Percentiles rank a stretch among this genome's conserved stretches.
Evolutionary conservation across 129 eudicot species (phyloP).

Genomic region (Solidago caesia): DNA sequence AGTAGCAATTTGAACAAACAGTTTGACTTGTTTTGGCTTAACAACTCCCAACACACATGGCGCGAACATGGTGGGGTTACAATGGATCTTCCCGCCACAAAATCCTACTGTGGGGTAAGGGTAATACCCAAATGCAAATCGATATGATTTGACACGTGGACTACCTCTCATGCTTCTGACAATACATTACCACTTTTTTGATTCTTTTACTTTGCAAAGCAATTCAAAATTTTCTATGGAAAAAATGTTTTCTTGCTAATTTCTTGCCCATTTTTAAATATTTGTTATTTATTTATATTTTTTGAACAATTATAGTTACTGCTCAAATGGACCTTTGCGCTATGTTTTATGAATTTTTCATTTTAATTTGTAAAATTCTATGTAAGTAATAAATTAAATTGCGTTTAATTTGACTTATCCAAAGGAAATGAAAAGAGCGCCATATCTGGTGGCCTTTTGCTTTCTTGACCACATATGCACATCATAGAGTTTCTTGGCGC

Average conservation of each 20-base stretch:
- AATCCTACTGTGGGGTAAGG: conserved; percentile 23
- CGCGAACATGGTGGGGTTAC: conserved; percentile 37
- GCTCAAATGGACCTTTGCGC: no score
- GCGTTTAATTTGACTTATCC: background rate
- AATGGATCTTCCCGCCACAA: conserved; percentile 42
- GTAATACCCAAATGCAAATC: background rate
- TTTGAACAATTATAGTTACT: no score
- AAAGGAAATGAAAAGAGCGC: background rate
- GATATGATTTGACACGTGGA: conserved; percentile 23
- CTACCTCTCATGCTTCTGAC: conserved; percentile 14
- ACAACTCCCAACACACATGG: conserved; percentile 1
- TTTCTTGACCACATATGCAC: conserved; percentile 25
- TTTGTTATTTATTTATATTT: no score
- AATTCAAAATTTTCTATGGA: background rate
- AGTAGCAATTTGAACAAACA: conserved; percentile 10
- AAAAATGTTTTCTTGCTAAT: background rate
- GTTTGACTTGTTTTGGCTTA: conserved; percentile 12
- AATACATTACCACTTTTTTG: background rate
- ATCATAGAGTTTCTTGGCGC: conserved; percentile 10
- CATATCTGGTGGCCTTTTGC: conserved; percentile 19
- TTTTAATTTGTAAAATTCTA: no score
- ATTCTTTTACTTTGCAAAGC: background rate
- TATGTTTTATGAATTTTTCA: no score
- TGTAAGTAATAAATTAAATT: no score
- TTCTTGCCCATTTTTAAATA: no score